Percentiles rank a stretch among this genome's conserved stretches.
These are phyloP conservation scores for Schizonepeta tenuifolia DNA, from an alignment of 257 asterid species.

Conservation along the genomic window DNA sequence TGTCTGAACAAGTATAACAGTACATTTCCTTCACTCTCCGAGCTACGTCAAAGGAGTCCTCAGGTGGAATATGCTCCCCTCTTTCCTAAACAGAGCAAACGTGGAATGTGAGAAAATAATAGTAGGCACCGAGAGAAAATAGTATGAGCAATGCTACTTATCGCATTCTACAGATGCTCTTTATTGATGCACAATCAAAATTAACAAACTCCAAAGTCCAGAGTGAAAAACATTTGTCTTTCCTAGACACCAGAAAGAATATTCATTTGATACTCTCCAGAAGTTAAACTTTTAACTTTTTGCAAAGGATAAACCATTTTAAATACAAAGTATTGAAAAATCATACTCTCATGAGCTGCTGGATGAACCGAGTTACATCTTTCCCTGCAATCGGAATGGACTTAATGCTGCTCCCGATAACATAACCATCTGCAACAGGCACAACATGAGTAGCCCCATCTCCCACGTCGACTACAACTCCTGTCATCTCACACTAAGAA, in stretches of 20 bases:
- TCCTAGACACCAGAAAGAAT: no score
- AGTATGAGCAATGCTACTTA: background rate
- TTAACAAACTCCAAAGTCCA: no score
- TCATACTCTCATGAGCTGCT: slow-evolving; percentile 89
- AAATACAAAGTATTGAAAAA: slow-evolving; percentile 22
- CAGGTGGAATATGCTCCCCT: slow-evolving; percentile 94
- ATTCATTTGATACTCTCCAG: background rate
- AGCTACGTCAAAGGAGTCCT: slow-evolving; percentile 92
- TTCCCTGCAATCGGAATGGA: slow-evolving; percentile 89
- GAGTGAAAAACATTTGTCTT: background rate
- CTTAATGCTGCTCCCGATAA: slow-evolving; percentile 96
- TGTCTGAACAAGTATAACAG: slow-evolving; percentile 97
- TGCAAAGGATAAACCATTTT: background rate
- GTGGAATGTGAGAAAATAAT: slow-evolving; percentile 9
- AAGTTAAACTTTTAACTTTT: background rate
- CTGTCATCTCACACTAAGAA: slow-evolving; percentile 98
- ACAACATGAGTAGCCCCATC: slow-evolving; percentile 99
- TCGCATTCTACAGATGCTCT: background rate
- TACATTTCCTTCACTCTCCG: slow-evolving; percentile 91
- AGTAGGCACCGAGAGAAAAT: no score
- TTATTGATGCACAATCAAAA: background rate
- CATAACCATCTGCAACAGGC: slow-evolving; percentile 99
- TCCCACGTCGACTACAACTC: slow-evolving; percentile 95
- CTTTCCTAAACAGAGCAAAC: slow-evolving; percentile 71
- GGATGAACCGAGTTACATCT: slow-evolving; percentile 84